Evolutionary conservation across 177 flowering plant genomes (phyloP).

Genomic region (Vitis hybrid): DNA sequence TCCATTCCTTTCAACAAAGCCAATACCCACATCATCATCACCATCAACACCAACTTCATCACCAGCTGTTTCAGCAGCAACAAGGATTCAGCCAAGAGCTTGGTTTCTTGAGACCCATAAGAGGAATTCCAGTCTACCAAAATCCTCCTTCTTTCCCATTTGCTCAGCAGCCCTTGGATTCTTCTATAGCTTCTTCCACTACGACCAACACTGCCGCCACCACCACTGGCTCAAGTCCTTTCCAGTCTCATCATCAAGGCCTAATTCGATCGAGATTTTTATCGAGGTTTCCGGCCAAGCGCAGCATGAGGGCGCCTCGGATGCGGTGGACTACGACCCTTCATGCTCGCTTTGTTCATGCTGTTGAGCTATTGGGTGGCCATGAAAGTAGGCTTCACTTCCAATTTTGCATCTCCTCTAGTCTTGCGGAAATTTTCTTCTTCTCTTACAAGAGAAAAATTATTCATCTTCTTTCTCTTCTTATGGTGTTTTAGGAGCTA

Average conservation of each 20-base stretch:
- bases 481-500: slow-evolving; percentile 60
- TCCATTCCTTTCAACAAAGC: slow-evolving; percentile 29
- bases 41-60: slow-evolving; percentile 21
- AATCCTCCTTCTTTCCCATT: slow-evolving; percentile 27
- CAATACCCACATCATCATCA: slow-evolving; percentile 28
- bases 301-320: slow-evolving; percentile 88
- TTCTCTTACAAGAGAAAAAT: no score
- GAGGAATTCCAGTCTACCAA: slow-evolving; percentile 86
- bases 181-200: slow-evolving; percentile 12
- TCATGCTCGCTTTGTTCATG: slow-evolving; percentile 93
- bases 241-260: slow-evolving; percentile 30
- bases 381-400: slow-evolving; percentile 74
- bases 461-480: background rate
- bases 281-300: slow-evolving; percentile 68
- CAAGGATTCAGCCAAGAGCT: slow-evolving; percentile 33
- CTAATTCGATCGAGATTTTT: slow-evolving; percentile 69
- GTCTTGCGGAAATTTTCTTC: no score
- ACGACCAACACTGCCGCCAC: slow-evolving; percentile 9
- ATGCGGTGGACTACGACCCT: slow-evolving; percentile 97
- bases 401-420: no score
- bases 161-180: slow-evolving; percentile 18
- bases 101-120: slow-evolving; percentile 67
- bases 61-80: slow-evolving; percentile 9
- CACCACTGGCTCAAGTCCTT: slow-evolving; percentile 3
- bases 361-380: slow-evolving; percentile 95